Evolutionary conservation across 2,329 filamentous ascomycete species (phyloP).

Genomic region (Fusarium pilosicola): DNA sequence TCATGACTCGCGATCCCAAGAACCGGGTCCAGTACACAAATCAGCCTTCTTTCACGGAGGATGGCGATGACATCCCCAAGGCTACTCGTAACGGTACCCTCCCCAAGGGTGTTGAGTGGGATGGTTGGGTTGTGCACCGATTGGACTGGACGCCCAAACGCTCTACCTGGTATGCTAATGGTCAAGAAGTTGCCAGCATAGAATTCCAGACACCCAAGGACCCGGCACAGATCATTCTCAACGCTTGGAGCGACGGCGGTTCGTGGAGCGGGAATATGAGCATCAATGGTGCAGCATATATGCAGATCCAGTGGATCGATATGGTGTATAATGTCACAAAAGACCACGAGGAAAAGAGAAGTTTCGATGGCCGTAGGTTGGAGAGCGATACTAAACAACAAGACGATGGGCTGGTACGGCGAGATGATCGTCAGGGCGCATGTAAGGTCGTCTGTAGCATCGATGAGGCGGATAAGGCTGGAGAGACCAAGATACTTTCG

Average conservation of each 20-base stretch:
- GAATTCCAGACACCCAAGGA: constrained; percentile 65
- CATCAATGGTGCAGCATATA: constrained; percentile 57
- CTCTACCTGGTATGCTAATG: constrained; percentile 67
- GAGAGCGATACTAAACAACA: constrained; percentile 38
- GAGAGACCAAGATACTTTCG: constrained; percentile 39
- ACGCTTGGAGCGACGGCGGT: constrained; percentile 70
- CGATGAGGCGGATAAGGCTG: constrained; percentile 46
- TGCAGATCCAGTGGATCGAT: constrained; percentile 72
- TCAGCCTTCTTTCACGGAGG: constrained; percentile 62
- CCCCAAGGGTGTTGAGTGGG: constrained; percentile 57
- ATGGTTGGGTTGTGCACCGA: constrained; percentile 67
- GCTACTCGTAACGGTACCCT: constrained; percentile 61
- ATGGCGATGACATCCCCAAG: constrained; percentile 55
- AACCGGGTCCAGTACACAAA: constrained; percentile 67
- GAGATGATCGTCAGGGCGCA: constrained; percentile 31
- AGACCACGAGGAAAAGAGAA: constrained; percentile 18
- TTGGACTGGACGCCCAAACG: constrained; percentile 67
- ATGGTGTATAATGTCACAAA: constrained; percentile 62
- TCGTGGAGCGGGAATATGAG: constrained; percentile 69
- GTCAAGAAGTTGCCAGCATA: constrained; percentile 60
- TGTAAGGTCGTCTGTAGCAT: constrained; percentile 49
- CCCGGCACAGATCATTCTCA: constrained; percentile 63
- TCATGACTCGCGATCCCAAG: constrained; percentile 58
- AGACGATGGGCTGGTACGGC: constrained; percentile 48
- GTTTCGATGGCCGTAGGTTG: neutral